phyloP scores from a whole-genome alignment of 805 yeast species.

The Jamesozyma piceae region DNA sequence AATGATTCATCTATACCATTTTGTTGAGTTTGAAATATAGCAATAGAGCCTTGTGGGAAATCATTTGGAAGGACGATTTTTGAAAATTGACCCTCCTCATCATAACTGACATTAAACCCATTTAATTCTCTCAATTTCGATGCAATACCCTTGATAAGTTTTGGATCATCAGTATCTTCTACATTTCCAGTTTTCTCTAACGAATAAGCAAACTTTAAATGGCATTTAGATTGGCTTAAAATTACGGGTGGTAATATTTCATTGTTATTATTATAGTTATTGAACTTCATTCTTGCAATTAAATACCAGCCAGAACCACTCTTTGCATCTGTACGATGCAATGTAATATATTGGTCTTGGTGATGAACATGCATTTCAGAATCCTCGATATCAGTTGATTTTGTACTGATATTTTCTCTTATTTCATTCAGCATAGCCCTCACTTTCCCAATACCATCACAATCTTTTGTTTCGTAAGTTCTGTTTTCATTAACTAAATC shows the following conservation, averaged over 20 bases:
- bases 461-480: slow-evolving; percentile 38
- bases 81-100: slow-evolving; percentile 37
- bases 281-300: slow-evolving; percentile 78
- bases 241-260: slow-evolving; percentile 51
- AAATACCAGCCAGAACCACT: slow-evolving; percentile 85
- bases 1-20: slow-evolving; percentile 55
- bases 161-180: slow-evolving; percentile 28
- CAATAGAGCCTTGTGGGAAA: slow-evolving; percentile 88
- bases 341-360: slow-evolving; percentile 84
- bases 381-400: slow-evolving; percentile 40
- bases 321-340: slow-evolving; percentile 74
- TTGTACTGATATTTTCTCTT: slow-evolving; percentile 47
- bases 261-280: slow-evolving; percentile 32
- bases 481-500: slow-evolving; percentile 74
- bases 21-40: slow-evolving; percentile 65
- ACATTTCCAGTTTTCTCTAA: slow-evolving; percentile 46
- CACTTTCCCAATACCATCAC: slow-evolving; percentile 64
- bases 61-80: slow-evolving; percentile 47
- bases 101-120: slow-evolving; percentile 39
- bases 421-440: slow-evolving; percentile 51
- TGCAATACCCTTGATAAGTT: slow-evolving; percentile 49
- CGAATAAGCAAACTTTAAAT: slow-evolving; percentile 48
- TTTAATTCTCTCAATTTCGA: slow-evolving; percentile 47
- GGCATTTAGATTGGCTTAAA: slow-evolving; percentile 51
- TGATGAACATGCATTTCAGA: slow-evolving; percentile 93